Percentiles rank a stretch among this genome's conserved stretches.
Conservation (phyloP, 1,139 yeast species). For the Hemisphaericaspora subhashii region DNA sequence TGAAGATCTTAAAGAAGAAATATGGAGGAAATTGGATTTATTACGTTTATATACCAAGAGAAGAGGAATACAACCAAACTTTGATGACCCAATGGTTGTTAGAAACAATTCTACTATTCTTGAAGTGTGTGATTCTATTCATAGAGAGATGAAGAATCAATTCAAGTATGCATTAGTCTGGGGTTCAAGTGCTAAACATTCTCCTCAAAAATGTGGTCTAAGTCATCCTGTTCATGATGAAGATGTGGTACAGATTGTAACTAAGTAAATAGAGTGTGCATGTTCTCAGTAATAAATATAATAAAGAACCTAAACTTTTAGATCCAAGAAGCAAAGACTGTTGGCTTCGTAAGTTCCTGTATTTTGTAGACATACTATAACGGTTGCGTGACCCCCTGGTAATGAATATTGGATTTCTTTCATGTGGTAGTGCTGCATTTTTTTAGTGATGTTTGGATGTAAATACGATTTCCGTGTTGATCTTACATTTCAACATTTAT, state of each 20-base stretch:
- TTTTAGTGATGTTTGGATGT: too few species aligned
- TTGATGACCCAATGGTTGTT: constrained; percentile 89
- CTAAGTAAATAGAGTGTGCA: constrained; percentile 56
- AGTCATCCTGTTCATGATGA: constrained; percentile 84
- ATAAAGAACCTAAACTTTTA: too few species aligned
- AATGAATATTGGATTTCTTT: too few species aligned
- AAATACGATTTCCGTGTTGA: too few species aligned
- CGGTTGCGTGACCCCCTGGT: too few species aligned
- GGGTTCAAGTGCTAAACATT: constrained; percentile 95
- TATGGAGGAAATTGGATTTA: constrained; percentile 85
- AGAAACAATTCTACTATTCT: constrained; percentile 75
- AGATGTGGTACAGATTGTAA: constrained; percentile 88
- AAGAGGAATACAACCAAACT: constrained; percentile 78
- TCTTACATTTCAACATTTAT: too few species aligned
- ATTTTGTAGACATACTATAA: too few species aligned
- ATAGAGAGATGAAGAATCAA: constrained; percentile 86
- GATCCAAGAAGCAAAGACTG: too few species aligned
- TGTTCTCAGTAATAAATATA: too few species aligned
- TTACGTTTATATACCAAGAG: constrained; percentile 81
- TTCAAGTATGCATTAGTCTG: constrained; percentile 94
- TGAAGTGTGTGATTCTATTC: constrained; percentile 89
- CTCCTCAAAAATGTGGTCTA: constrained; percentile 95
- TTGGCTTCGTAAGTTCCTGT: too few species aligned
- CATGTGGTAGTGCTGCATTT: too few species aligned
- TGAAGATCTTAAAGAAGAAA: constrained; percentile 84